Evolutionary conservation across 305 asterid species (phyloP), one percentile per base, ranked within the genome.

Genomic region (Withania somnifera): DNA sequence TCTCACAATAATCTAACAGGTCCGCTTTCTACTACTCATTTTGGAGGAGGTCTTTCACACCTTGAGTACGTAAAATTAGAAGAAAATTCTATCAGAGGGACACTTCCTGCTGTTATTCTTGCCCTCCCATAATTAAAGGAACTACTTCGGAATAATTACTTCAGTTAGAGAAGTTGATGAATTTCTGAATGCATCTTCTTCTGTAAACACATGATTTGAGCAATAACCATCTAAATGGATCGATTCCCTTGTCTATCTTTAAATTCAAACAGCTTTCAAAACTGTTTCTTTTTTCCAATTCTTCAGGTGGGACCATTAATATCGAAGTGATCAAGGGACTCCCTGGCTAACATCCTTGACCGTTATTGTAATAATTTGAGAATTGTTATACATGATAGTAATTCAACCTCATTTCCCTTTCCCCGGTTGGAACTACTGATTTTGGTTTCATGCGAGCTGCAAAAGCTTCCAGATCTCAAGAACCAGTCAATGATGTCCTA

Each of bases 361-460:
- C 87, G 90, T 47, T 89, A 87, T 52, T 40, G 84, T 83, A 91
- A 91, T 34, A 40, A 40, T 34, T 69, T 93, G 87, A 83, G 92
- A 50, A 84, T 93, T 47, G 84, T 51, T 22, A 32, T 32, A 32
- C 36, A 32, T 32, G 40, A 36, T 4, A 84, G 77, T 66, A 77
- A 67, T 63, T 56, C 92, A 32, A 84, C 66, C 20, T 68, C 84
- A 9, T 66, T 67, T 53, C 45, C 14, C 4, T 85, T 85, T 36
- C 40, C 40, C 47, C 92, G 82, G 84, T 71, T 91, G n/a, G 34
- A 47, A 26, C 81, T 84, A 24, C 84, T 91, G 63, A 79, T 6
- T 6, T 81, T 93, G 24, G 91, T 92, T 38, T 89, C 93, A 2
- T 93, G 97, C 88, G 90, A 89, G 52, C 80, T 93, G 81, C 20